phyloP scores from a whole-genome alignment of 805 yeast genomes.

The Kazachstania africana region DNA sequence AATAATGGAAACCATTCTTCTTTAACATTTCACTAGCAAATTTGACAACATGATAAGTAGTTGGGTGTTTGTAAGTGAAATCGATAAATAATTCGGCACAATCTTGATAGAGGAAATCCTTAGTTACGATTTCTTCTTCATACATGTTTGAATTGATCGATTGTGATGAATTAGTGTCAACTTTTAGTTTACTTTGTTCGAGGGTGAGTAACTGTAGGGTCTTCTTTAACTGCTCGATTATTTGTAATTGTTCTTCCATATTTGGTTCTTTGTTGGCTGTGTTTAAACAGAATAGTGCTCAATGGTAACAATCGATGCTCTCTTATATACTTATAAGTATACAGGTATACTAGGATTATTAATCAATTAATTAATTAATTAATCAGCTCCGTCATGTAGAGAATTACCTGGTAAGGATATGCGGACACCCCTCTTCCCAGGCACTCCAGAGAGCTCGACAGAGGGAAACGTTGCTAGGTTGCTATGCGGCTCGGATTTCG shows the following conservation, averaged over 20 bases:
- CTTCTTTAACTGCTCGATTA: constrained; percentile 18
- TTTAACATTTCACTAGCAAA: constrained; percentile 38
- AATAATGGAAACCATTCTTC: constrained; percentile 48
- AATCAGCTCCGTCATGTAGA: too few relatives aligned
- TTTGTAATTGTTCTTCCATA: constrained; percentile 14
- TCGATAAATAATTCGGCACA: constrained; percentile 46
- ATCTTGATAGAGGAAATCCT: constrained; percentile 7
- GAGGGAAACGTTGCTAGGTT: too few relatives aligned
- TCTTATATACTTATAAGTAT: too few relatives aligned
- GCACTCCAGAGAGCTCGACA: too few relatives aligned
- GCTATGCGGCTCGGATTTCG: too few relatives aligned
- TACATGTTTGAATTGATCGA: not conserved
- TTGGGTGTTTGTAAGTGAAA: constrained; percentile 63
- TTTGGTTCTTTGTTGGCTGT: not conserved
- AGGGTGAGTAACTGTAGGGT: constrained; percentile 15
- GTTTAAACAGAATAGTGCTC: too few relatives aligned
- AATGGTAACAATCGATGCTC: too few relatives aligned
- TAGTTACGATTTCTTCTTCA: not conserved
- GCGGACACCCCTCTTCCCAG: too few relatives aligned
- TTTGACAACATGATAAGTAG: constrained; percentile 60
- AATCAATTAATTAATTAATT: too few relatives aligned
- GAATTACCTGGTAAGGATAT: too few relatives aligned
- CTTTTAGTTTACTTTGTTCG: constrained; percentile 1
- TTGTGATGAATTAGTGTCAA: not conserved
- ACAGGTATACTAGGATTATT: too few relatives aligned